A percentile compares a stretch with the other conserved stretches of the same genome.
phyloP scores from a whole-genome alignment of 495 filamentous ascomycete genomes.

The Penicillium coprophilum region DNA sequence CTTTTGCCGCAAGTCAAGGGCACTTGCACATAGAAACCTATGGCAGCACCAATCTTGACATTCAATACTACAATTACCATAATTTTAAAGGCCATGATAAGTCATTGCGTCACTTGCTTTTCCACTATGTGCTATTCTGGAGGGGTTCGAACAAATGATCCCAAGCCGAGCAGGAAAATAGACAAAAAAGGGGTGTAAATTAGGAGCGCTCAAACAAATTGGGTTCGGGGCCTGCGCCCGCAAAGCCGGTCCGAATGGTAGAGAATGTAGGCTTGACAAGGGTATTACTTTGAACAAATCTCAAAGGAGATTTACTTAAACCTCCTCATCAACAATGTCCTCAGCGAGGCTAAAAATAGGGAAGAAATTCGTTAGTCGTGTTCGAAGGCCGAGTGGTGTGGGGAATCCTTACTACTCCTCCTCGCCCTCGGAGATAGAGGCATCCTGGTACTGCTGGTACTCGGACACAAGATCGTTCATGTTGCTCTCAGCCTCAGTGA shows the following conservation, averaged over 20 bases:
- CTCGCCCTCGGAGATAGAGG: slow-evolving; percentile 75
- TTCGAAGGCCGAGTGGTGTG: not conserved
- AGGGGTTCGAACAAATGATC: slow-evolving; percentile 28
- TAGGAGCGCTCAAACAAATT: slow-evolving; percentile 49
- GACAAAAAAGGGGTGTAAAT: slow-evolving; percentile 37
- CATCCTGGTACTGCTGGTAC: slow-evolving; percentile 99
- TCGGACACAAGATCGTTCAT: slow-evolving; percentile 99
- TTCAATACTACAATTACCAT: not conserved
- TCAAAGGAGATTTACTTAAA: slow-evolving; percentile 39
- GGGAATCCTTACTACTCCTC: slow-evolving; percentile 58
- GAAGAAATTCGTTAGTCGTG: slow-evolving; percentile 17
- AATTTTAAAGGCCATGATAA: not conserved
- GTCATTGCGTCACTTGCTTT: slow-evolving; percentile 34
- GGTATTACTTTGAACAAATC: slow-evolving; percentile 47
- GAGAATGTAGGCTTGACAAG: slow-evolving; percentile 44
- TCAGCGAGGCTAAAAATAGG: slow-evolving; percentile 29
- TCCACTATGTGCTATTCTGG: slow-evolving; percentile 46
- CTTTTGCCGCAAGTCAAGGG: not conserved
- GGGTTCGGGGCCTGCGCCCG: slow-evolving; percentile 31
- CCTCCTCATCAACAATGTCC: slow-evolving; percentile 45
- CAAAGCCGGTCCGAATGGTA: slow-evolving; percentile 26
- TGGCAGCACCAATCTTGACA: not conserved
- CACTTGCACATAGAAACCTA: not conserved
- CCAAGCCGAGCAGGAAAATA: slow-evolving; percentile 38
- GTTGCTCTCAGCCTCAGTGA: slow-evolving; percentile 99